A percentile compares a stretch with the other conserved stretches of the same genome.
phyloP scores from a whole-genome alignment of 1,284 basidiomycete species.

The Agaricales sp. region DNA sequence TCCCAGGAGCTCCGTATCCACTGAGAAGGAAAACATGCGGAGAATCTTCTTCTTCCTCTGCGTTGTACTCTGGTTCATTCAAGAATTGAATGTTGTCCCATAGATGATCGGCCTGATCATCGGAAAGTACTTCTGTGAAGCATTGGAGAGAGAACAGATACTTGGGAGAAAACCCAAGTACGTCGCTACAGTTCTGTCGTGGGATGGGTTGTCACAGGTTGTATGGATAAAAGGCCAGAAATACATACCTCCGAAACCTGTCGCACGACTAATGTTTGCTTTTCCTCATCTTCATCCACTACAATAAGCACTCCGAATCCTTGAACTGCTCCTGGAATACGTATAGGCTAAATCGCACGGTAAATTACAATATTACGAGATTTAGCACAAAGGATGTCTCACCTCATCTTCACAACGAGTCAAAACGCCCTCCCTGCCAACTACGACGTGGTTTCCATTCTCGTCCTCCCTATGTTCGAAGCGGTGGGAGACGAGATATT shows the following conservation, averaged over 20 bases:
- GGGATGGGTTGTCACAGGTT: conserved; percentile 16
- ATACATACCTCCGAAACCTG: conserved; percentile 73
- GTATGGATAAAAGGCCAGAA: conserved; percentile 1
- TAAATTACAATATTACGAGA: background rate
- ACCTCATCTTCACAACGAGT: conserved; percentile 78
- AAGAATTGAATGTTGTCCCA: conserved; percentile 75
- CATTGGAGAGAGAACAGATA: conserved; percentile 73
- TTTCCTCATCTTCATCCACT: conserved; percentile 50
- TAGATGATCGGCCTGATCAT: conserved; percentile 61
- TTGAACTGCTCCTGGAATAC: conserved; percentile 79
- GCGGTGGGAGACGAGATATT: conserved; percentile 39
- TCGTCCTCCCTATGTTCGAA: conserved; percentile 64
- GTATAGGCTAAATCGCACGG: conserved; percentile 52
- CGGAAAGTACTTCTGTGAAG: conserved; percentile 66
- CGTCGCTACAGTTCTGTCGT: conserved; percentile 48
- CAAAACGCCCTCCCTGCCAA: conserved; percentile 64
- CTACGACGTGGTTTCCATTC: conserved; percentile 65
- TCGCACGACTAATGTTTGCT: conserved; percentile 49
- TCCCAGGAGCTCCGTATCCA: conserved; percentile 62
- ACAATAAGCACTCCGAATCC: conserved; percentile 79
- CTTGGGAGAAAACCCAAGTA: conserved; percentile 69
- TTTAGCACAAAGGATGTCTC: conserved; percentile 9
- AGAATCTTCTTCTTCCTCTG: conserved; percentile 40
- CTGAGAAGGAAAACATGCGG: conserved; percentile 67
- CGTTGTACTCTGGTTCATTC: conserved; percentile 33